Evolutionary conservation across 176 grass and related monocot genomes (phyloP).

Genomic region (Rhynchospora pubera): DNA sequence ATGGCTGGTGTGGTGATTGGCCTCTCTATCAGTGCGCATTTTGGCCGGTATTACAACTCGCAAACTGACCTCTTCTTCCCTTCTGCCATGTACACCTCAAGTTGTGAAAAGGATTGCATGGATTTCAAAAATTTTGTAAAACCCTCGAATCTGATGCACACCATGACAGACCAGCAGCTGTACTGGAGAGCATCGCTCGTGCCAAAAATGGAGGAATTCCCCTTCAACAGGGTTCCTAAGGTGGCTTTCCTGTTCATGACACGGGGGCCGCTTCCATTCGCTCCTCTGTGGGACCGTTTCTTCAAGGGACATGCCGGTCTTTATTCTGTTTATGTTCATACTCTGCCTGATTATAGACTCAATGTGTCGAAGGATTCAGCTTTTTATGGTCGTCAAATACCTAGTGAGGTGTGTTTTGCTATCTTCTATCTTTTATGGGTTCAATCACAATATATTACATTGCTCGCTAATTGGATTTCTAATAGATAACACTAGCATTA

Average conservation of each 20-base stretch:
- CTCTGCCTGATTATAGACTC: constrained; percentile 53
- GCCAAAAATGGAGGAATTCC: constrained; percentile 45
- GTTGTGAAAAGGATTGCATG: constrained; percentile 35
- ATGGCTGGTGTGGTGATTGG: constrained; percentile 71
- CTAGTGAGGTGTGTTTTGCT: constrained; percentile 44
- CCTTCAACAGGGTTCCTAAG: constrained; percentile 45
- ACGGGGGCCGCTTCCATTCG: constrained; percentile 44
- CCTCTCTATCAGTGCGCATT: constrained; percentile 42
- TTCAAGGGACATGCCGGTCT: constrained; percentile 43
- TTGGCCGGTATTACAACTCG: constrained; percentile 50
- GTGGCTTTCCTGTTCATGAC: constrained; percentile 69
- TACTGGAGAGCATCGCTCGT: constrained; percentile 52
- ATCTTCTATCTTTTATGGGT: neutral
- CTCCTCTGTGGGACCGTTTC: constrained; percentile 54
- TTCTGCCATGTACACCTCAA: constrained; percentile 37
- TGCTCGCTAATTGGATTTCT: neutral
- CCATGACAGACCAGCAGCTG: constrained; percentile 53
- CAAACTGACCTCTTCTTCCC: constrained; percentile 91
- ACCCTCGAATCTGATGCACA: constrained; percentile 45
- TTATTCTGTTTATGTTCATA: constrained; percentile 59
- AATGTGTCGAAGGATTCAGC: constrained; percentile 55
- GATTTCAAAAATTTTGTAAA: constrained; percentile 52
- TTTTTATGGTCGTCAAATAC: constrained; percentile 50
- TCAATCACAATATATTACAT: neutral
- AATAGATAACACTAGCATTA: neutral